Percentiles rank a stretch among this genome's conserved stretches.
Conservation (phyloP, 192 early-diverging fungal genomes). For the Rhizophagus clarus region DNA sequence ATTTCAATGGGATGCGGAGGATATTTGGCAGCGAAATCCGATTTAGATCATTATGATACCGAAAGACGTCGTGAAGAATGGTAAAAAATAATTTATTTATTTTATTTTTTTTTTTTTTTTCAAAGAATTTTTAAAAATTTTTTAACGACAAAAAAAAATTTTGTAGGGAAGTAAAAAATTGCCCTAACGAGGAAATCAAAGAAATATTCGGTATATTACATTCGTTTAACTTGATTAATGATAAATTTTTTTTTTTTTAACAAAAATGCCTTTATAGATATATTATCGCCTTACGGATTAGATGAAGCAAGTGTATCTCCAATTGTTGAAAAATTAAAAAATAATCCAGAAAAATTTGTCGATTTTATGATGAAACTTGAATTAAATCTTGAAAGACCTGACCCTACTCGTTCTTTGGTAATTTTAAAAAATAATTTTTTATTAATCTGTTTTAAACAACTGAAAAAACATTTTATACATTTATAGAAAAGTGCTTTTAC, state of each 20-base stretch:
- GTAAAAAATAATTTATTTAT: not conserved
- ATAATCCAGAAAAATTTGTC: conserved; percentile 59
- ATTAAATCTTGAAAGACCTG: conserved; percentile 60
- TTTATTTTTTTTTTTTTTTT: too few relatives aligned
- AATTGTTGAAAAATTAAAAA: conserved; percentile 50
- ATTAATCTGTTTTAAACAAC: too few relatives aligned
- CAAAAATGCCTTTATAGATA: conserved; percentile 34
- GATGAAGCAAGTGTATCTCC: conserved; percentile 49
- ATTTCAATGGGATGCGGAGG: conserved; percentile 71
- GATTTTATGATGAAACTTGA: conserved; percentile 80
- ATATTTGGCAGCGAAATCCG: conserved; percentile 59
- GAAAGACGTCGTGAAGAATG: conserved; percentile 55
- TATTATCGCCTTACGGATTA: conserved; percentile 67
- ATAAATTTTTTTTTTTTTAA: not conserved
- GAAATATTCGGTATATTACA: conserved; percentile 50
- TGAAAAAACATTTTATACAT: not conserved
- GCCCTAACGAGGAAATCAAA: conserved; percentile 56
- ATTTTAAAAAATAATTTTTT: not conserved
- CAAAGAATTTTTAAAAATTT: not conserved
- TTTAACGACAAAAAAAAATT: not conserved
- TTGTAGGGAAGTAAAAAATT: conserved; percentile 48
- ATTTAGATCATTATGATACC: conserved; percentile 65
- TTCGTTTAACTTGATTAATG: not conserved
- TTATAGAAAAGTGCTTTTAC: conserved; percentile 56
- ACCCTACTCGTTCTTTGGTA: conserved; percentile 56